Evolutionary conservation across 78 protist genomes (phyloP), one percentile per base, ranked within the genome.

Genomic region (Tieghemostelium lacteum): DNA sequence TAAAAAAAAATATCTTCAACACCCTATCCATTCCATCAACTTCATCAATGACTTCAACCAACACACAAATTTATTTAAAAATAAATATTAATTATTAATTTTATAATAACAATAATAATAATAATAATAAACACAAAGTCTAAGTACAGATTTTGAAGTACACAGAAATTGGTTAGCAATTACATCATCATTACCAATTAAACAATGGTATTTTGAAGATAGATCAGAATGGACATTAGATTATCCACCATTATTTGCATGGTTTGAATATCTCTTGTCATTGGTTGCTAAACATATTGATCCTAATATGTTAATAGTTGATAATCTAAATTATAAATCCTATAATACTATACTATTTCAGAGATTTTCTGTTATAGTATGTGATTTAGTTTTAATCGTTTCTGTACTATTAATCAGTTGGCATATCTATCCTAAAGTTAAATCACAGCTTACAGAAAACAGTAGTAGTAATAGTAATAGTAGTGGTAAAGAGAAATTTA

Each of bases 91-190:
- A 58, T 24, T 58, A 24, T 58, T 17, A 17, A 24, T 58, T 8
- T 58, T 58, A 24, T 17, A n/a, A 24, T 17, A 34, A 22, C 34
- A 63, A 6, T 29, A 63, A 14, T 63, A 16, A 22, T 34, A 26
- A 31, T 0, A 24, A 0, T 66, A 66, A 42, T 45, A 0, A 14
- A 17, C 19, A 14, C 4, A 3, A 34, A 63, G 65, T 74, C 62
- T 28, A 17, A 78, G 88, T 22, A 95, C 97, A 17, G 97, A 95
- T 69, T 98, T 98, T 64, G 99, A 98, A 33, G 98, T 97, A 54
- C 98, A 98, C 58, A 94, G 99, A 29, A 96, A 98, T 89, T 98
- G 99, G 99, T 65, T 97, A 73, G 98, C 99, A n/a, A 92, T 97
- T 55, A 97, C 99, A n/a, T 66, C 95, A 36, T 54, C 88, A 20